phyloP scores from a whole-genome alignment of 1,284 basidiomycete species.

The Rhodotorula sp. region DNA sequence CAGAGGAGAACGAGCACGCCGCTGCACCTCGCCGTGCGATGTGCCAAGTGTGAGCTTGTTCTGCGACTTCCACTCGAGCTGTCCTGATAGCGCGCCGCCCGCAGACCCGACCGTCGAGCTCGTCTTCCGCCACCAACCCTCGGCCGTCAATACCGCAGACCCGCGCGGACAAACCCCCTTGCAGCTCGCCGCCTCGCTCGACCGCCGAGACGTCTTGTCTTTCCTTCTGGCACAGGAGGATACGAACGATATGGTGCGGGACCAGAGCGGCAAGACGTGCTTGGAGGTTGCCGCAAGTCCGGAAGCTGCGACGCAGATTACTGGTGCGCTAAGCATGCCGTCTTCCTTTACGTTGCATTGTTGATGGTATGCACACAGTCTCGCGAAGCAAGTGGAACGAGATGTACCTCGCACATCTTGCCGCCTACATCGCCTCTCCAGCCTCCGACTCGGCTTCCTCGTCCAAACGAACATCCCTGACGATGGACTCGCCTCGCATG shows the following conservation, averaged over 20 bases:
- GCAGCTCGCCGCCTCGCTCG: constrained; percentile 80
- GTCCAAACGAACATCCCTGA: constrained; percentile 12
- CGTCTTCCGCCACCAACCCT: constrained; percentile 39
- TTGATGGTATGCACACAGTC: constrained; percentile 55
- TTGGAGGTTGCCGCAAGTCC: constrained; percentile 69
- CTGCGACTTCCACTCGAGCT: background rate
- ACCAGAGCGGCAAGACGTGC: constrained; percentile 68
- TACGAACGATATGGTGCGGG: constrained; percentile 70
- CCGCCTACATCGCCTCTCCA: constrained; percentile 46
- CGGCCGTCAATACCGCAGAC: constrained; percentile 44
- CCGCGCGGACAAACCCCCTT: constrained; percentile 69
- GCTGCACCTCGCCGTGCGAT: constrained; percentile 43
- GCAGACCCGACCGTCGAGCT: constrained; percentile 45
- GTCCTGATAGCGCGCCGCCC: background rate
- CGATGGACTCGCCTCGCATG: constrained; percentile 5
- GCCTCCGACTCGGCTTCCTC: constrained; percentile 7
- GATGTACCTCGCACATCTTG: constrained; percentile 68
- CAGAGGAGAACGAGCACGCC: constrained; percentile 27
- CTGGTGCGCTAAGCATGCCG: constrained; percentile 61
- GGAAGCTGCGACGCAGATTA: constrained; percentile 55
- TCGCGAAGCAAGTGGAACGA: constrained; percentile 76
- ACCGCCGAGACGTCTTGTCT: constrained; percentile 68
- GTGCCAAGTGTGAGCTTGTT: constrained; percentile 37
- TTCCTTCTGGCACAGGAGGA: constrained; percentile 45
- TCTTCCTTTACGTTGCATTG: background rate